Evolutionary conservation across 2,329 filamentous ascomycete species (phyloP), one percentile per base, ranked within the genome.

Genomic region (Hypoxylon sp.): DNA sequence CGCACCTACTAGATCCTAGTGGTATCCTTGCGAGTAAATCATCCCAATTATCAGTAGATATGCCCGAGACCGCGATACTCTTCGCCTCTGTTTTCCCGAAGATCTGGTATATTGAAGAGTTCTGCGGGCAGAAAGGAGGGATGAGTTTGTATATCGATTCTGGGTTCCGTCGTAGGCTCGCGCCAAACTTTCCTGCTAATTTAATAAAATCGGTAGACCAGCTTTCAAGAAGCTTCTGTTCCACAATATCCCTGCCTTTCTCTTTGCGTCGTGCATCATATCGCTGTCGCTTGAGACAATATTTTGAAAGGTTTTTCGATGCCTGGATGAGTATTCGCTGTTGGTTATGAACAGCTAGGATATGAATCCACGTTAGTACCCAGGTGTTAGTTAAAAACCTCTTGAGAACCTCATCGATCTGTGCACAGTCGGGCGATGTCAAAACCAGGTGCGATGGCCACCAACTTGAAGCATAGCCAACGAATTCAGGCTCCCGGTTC

Each of bases 61-160:
- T 42, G 0, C 74, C 73, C 1, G 60, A 67, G 0, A 78, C 55
- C 0, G 29, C 10, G 4, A 77, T 53, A 1, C n/a, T 51, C n/a
- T 50, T 65, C 2, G n/a, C 29, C 32, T 75, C 73, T 17, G 29
- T 39, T 47, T 72, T 60, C 0, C 74, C 72, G 62, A 81, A 82
- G 8, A 75, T 72, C 51, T 75, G 71, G 58, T 77, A 76, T 2
- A 82, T 77, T 2, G 74, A 68, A 6, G 81, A 81, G 19, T 73
- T 70, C 6, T 57, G 37, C 0, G 82, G 81, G 65, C 81, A 83
- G 44, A 84, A 78, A 1, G 80, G 78, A 1, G 80, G 79, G 7
- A 83, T 77, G 2, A 74, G 65, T 47, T 78, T 78, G 64, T 81
- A 79, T 35, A 83, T 82, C 0, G 76, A 62, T 5, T 75, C 68